Evolutionary conservation across 2,329 filamentous ascomycete genomes (phyloP), one percentile per base, ranked within the genome.

Genomic region (Pestalotiopsis sp.): DNA sequence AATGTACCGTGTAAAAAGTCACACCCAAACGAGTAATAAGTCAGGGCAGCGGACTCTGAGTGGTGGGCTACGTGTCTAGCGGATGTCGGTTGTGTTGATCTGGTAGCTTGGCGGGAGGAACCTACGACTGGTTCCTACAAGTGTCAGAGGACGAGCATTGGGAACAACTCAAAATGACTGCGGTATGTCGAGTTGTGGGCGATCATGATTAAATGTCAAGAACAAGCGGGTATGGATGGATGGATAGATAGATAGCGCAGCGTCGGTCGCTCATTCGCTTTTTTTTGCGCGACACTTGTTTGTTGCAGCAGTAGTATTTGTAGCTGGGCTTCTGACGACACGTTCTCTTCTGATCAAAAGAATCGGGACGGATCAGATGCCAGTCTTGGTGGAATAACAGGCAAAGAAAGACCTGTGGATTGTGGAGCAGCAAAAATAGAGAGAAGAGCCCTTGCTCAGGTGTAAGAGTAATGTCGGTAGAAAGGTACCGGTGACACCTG

Each of bases 101-200:
- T 68, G 25, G 38, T 57, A 25, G 25, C 31, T 70, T 38, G 45
- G 45, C 17, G n/a, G 59, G 58, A 71, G 76, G 76, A 79, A 78
- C 77, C 77, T 75, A 72, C 70, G 67, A 69, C 71, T 74, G 77
- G 75, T 78, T 76, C 77, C 73, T 74, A 71, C 72, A 73, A 75
- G 74, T 79, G 77, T 76, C 77, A 79, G 74, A 78, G 76, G 68
- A 72, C 71, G 68, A 73, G 72, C 69, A 73, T 65, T 64, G 70
- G 72, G 66, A 70, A 69, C 45, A 52, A 52, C 67, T 71, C 69
- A 74, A 70, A 69, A 68, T 70, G 71, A 77, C 70, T 76, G 70
- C 72, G 74, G 49, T 38, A 23, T 70, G 73, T 73, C 57, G 71
- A 71, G 64, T 25, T 69, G 67, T 73, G 72, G 71, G 71, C 72